These are phyloP conservation scores for Elsinoe perseae DNA, from an alignment of 2,329 filamentous ascomycete genomes.

Conservation along the genomic window DNA sequence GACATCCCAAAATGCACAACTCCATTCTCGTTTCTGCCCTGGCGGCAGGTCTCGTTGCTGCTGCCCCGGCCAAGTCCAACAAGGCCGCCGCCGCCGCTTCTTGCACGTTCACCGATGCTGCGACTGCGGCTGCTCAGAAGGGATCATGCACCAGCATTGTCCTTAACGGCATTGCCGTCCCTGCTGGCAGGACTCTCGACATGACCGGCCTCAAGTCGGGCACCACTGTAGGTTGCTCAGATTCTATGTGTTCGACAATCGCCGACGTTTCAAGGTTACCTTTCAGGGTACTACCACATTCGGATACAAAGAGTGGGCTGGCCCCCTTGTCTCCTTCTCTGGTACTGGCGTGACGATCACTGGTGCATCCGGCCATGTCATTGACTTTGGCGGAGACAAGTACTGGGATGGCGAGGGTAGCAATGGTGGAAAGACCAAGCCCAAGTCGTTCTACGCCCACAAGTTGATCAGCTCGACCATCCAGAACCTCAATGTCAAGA, in stretches of 20 bases:
- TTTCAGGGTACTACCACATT: slow-evolving; percentile 62
- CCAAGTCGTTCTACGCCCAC: slow-evolving; percentile 55
- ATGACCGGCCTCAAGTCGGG: slow-evolving; percentile 29
- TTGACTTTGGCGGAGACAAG: slow-evolving; percentile 49
- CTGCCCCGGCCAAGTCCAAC: slow-evolving; percentile 16
- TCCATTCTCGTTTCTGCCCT: slow-evolving; percentile 18
- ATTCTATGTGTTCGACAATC: not conserved
- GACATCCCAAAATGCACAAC: slow-evolving; percentile 14
- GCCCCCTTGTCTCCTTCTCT: slow-evolving; percentile 55
- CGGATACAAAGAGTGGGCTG: slow-evolving; percentile 57
- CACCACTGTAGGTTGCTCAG: slow-evolving; percentile 26
- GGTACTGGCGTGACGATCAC: slow-evolving; percentile 50
- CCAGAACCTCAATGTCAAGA: slow-evolving; percentile 44
- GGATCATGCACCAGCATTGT: slow-evolving; percentile 32
- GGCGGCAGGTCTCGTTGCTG: slow-evolving; percentile 15
- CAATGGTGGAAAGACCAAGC: slow-evolving; percentile 56
- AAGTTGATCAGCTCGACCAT: slow-evolving; percentile 45
- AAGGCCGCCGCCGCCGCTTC: slow-evolving; percentile 3
- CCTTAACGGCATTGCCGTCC: slow-evolving; percentile 32
- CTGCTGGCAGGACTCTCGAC: slow-evolving; percentile 33
- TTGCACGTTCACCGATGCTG: slow-evolving; percentile 20
- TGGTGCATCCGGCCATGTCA: slow-evolving; percentile 44
- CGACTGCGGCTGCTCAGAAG: slow-evolving; percentile 18
- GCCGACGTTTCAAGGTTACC: slow-evolving; percentile 37
- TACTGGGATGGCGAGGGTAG: slow-evolving; percentile 57